Percentiles rank a stretch among this genome's conserved stretches.
phyloP scores from a whole-genome alignment of 2,329 filamentous ascomycete species.

The Parastagonospora nodorum region DNA sequence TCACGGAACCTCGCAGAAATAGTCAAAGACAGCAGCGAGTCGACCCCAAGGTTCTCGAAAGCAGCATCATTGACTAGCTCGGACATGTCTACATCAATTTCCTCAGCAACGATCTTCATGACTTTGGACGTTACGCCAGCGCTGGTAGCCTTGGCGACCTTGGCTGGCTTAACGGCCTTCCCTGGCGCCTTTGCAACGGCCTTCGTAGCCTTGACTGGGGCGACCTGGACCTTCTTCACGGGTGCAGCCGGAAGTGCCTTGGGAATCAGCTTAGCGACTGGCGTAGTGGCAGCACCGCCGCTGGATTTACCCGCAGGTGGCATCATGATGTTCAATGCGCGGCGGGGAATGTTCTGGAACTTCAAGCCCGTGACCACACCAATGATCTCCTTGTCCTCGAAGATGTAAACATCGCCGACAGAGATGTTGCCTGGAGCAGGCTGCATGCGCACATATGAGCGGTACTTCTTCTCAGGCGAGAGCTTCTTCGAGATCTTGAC shows the following conservation, averaged over 20 bases:
- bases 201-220: conserved; percentile 54
- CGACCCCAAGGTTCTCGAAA: conserved; percentile 66
- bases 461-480: conserved; percentile 59
- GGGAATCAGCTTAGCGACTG: conserved; percentile 40
- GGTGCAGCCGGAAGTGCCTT: conserved; percentile 46
- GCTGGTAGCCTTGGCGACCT: conserved; percentile 55
- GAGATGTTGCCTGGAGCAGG: conserved; percentile 60
- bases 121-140: conserved; percentile 59
- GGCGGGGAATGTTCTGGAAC: conserved; percentile 70
- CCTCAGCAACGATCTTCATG: conserved; percentile 69
- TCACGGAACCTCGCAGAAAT: conserved; percentile 67
- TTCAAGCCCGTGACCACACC: conserved; percentile 66
- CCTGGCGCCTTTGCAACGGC: conserved; percentile 54
- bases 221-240: conserved; percentile 33
- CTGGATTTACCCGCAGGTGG: conserved; percentile 60
- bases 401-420: conserved; percentile 65
- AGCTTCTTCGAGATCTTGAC: conserved; percentile 62
- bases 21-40: conserved; percentile 65
- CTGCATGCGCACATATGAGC: conserved; percentile 67
- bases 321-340: conserved; percentile 68
- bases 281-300: conserved; percentile 33
- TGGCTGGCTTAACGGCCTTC: conserved; percentile 52
- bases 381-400: conserved; percentile 63
- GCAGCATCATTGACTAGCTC: conserved; percentile 65
- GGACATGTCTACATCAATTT: conserved; percentile 63